These are phyloP conservation scores for Saturnispora dispora DNA, from an alignment of 805 yeast genomes.

Conservation along the genomic window DNA sequence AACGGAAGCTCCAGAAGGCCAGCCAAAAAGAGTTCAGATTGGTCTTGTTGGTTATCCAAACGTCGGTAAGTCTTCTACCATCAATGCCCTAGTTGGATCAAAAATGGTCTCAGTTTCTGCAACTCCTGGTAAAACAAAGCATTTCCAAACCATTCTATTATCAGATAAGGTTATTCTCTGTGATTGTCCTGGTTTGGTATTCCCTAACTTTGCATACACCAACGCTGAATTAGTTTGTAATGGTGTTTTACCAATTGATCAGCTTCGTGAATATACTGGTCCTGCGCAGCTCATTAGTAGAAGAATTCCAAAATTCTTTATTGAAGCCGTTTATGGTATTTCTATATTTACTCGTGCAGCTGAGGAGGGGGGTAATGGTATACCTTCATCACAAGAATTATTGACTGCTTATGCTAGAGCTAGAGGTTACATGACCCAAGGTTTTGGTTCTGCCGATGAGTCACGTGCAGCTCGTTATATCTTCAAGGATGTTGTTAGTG, in stretches of 20 bases:
- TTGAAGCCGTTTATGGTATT: conserved; percentile 92
- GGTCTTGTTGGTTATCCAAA: conserved; percentile 98
- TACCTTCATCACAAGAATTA: conserved; percentile 83
- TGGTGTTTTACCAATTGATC: conserved; percentile 98
- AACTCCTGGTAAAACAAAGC: conserved; percentile 98
- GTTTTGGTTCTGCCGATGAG: conserved; percentile 94
- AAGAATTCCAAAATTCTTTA: conserved; percentile 77
- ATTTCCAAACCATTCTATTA: conserved; percentile 89
- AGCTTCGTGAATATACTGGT: conserved; percentile 83
- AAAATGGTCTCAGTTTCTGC: conserved; percentile 97
- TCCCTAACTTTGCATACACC: conserved; percentile 94
- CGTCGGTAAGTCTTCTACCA: conserved; percentile 79
- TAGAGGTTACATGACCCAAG: conserved; percentile 95
- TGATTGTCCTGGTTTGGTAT: conserved; percentile 98
- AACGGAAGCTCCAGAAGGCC: conserved; percentile 41
- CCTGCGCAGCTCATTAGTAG: conserved; percentile 80
- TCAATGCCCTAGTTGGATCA: conserved; percentile 91
- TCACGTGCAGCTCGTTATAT: conserved; percentile 88
- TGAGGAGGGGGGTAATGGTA: conserved; percentile 85
- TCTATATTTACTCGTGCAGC: conserved; percentile 64
- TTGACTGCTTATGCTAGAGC: conserved; percentile 91
- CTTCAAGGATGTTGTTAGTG: conserved; percentile 90
- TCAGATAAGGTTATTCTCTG: conserved; percentile 79
- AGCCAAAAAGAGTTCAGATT: conserved; percentile 63
- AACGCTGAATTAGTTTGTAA: conserved; percentile 95